phyloP scores from a whole-genome alignment of 108 stramenopile genomes.

The Fistulifera pelliculosa region DNA sequence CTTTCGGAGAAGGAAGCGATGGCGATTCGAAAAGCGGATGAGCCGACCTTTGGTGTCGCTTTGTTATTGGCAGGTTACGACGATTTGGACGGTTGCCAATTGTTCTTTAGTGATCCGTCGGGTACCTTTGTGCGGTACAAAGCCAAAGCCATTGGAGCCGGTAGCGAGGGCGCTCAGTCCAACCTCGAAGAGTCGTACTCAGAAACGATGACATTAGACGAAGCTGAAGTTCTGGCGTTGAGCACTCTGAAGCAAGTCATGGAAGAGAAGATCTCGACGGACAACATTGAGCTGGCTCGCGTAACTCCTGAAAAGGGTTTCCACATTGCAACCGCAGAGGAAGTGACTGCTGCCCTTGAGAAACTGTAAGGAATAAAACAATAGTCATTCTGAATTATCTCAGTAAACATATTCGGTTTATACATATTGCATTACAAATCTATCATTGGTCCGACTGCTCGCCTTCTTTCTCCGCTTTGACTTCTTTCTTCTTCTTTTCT shows the following conservation, averaged over 20 bases:
- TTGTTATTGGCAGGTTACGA: slow-evolving; percentile 96
- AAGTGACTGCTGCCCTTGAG: slow-evolving; percentile 76
- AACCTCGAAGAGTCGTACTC: slow-evolving; percentile 92
- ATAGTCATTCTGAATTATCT: neutral
- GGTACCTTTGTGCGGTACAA: slow-evolving; percentile 98
- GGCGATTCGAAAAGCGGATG: slow-evolving; percentile 94
- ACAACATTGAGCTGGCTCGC: slow-evolving; percentile 93
- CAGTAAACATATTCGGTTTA: neutral
- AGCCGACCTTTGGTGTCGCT: slow-evolving; percentile 96
- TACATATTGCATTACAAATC: slow-evolving; percentile 1
- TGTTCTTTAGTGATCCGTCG: slow-evolving; percentile 96
- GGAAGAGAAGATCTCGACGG: slow-evolving; percentile 97
- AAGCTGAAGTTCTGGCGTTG: slow-evolving; percentile 91
- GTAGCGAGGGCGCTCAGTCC: slow-evolving; percentile 93
- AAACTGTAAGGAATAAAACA: slow-evolving; percentile 36
- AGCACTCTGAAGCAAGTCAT: slow-evolving; percentile 96
- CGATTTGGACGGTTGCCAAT: slow-evolving; percentile 86
- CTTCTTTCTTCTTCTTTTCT: slow-evolving; percentile 10
- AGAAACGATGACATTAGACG: slow-evolving; percentile 87
- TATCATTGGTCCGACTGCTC: neutral
- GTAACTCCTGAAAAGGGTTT: slow-evolving; percentile 90
- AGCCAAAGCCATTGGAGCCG: slow-evolving; percentile 99
- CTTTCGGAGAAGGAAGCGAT: slow-evolving; percentile 93
- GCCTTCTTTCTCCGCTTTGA: neutral
- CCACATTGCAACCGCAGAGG: slow-evolving; percentile 72